Base-by-base conservation (phyloP, 2,329 filamentous ascomycete genomes). In the Alternaria atra region DNA sequence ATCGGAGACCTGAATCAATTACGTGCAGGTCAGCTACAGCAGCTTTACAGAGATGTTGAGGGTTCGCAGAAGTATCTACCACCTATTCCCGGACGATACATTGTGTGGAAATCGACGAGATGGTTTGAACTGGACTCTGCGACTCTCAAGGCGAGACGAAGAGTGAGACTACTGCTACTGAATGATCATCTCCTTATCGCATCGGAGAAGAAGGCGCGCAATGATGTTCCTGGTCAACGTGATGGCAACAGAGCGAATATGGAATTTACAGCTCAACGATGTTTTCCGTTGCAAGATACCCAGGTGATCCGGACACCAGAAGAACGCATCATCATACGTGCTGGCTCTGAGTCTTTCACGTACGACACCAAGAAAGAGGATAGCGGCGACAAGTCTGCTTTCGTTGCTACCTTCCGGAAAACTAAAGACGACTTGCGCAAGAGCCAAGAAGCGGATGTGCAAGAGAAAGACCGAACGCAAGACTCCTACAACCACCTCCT, bases 71-170 rank as follows among this genome's bases (percentile, higher is more conserved):
- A 98, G 77, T 99, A 97, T 73, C 83, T 99, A 10, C 95, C 95
- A 13, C 95, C 94, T 55, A 86, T 93, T 20, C 89, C 91, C 20
- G 94, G 94, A n/a, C 90, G 95, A 39, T 96, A 97, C 76, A 93
- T 99, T 46, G 88, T 98, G 2, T 90, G 97, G 77, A 94, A 98
- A 78, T 97, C 93, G 4, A 91, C 92, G 1, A 87, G 91, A 48
- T 99, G 95, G 95, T 91, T 98, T 60, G 94, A 99, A 81, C 84
- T 99, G 63, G 96, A 99, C 80, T 96, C 95, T 65, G 95, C 95
- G 10, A 99, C 95, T 0, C 98, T 97, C 89, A 97, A 97, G 79
- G 92, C 94, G 4, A 86, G 91, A 65, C 86, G 95, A 42, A 90
- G 93, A 29, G 94, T 98, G 78, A 92, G 97, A 74, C 89, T 99